phyloP scores from a whole-genome alignment of 495 filamentous ascomycete genomes.

The Aspergillus homomorphus region DNA sequence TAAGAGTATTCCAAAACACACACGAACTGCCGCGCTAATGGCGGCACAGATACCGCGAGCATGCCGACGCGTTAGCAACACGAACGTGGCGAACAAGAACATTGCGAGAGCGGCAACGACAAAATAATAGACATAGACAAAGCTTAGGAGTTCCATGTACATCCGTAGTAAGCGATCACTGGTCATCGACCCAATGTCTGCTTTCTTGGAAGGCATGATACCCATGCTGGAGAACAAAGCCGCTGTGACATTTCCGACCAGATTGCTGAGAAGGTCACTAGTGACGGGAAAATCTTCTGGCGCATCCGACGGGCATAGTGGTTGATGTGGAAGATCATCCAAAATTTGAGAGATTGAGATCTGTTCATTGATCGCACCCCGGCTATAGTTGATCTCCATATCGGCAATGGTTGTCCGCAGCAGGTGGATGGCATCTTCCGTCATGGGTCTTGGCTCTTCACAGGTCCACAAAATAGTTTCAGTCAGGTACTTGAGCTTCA shows the following conservation, averaged over 20 bases:
- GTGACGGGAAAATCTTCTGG: constrained; percentile 23
- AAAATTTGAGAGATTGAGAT: constrained; percentile 32
- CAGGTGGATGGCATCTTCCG: constrained; percentile 26
- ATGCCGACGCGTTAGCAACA: constrained; percentile 29
- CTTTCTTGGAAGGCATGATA: constrained; percentile 31
- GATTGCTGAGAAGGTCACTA: constrained; percentile 27
- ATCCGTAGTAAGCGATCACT: constrained; percentile 33
- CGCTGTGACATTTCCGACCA: constrained; percentile 42
- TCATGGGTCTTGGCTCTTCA: constrained; percentile 35
- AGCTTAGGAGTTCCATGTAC: constrained; percentile 40
- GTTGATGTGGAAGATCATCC: constrained; percentile 30
- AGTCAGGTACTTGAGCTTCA: constrained; percentile 39
- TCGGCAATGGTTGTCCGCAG: constrained; percentile 39
- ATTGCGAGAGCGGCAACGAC: constrained; percentile 35
- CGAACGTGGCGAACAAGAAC: constrained; percentile 36
- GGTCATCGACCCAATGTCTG: constrained; percentile 28
- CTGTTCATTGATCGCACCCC: constrained; percentile 33
- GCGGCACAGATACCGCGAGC: constrained; percentile 15
- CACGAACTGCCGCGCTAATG: constrained; percentile 29
- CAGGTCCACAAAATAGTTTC: constrained; percentile 42
- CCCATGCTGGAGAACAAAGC: constrained; percentile 45
- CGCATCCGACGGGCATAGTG: constrained; percentile 26
- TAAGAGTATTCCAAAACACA: constrained; percentile 28
- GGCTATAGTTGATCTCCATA: constrained; percentile 44
- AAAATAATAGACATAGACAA: constrained; percentile 46